Evolutionary conservation across 768 basidiomycete species (phyloP).

Genomic region (Suillus subluteus): DNA sequence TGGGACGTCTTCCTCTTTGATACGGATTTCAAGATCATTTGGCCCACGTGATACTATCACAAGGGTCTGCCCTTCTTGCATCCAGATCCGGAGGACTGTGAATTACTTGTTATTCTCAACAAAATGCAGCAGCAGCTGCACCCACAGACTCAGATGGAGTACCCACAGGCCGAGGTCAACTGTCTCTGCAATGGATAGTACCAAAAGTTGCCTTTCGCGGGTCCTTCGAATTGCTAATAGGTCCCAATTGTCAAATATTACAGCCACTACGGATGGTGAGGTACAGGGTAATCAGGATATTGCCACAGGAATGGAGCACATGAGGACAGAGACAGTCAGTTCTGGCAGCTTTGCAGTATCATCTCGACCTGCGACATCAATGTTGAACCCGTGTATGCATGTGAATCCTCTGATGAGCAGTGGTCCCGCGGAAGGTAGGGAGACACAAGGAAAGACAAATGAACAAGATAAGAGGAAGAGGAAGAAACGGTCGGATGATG

Average conservation of each 20-base stretch:
- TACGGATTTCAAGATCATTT: too few species aligned
- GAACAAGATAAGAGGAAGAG: constrained; percentile 48
- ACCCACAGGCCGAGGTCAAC: constrained; percentile 35
- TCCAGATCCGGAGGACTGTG: constrained; percentile 32
- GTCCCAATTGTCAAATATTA: constrained; percentile 20
- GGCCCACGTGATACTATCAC: constrained; percentile 64
- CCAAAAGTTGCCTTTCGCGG: constrained; percentile 50
- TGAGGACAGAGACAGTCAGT: constrained; percentile 22
- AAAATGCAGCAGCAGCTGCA: constrained; percentile 18
- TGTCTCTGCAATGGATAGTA: constrained; percentile 50
- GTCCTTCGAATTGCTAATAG: constrained; percentile 42
- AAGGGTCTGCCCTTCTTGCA: constrained; percentile 77
- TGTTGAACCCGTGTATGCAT: constrained; percentile 82
- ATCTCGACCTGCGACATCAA: constrained; percentile 50
- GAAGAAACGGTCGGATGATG: constrained; percentile 56
- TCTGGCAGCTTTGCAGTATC: constrained; percentile 42
- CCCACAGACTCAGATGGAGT: constrained; percentile 17
- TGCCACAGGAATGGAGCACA: constrained; percentile 9
- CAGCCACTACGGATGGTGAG: constrained; percentile 10
- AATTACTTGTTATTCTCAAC: constrained; percentile 25
- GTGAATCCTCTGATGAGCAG: constrained; percentile 51
- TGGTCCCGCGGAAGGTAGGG: constrained; percentile 20
- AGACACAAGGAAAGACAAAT: constrained; percentile 27
- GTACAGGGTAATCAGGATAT: constrained; percentile 8
- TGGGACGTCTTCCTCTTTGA: too few species aligned